Evolutionary conservation across 1,284 basidiomycete species (phyloP).

Genomic region (Nidula niveotomentosa): DNA sequence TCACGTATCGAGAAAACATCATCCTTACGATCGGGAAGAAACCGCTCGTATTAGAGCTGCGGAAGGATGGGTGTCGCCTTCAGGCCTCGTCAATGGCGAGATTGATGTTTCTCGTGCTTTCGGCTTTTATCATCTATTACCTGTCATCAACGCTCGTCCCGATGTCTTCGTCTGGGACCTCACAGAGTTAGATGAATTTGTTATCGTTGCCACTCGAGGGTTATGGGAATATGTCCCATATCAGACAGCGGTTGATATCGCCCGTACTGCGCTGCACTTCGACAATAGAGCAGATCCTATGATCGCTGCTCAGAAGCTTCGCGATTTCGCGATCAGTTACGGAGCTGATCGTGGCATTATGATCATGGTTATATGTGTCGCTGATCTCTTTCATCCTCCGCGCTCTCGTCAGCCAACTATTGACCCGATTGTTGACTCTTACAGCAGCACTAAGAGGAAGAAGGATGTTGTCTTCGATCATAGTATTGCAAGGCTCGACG

Average conservation of each 20-base stretch:
- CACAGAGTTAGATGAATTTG: conserved; percentile 90
- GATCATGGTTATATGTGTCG: conserved; percentile 96
- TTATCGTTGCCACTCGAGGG: conserved; percentile 93
- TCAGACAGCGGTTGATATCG: conserved; percentile 97
- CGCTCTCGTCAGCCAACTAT: conserved; percentile 44
- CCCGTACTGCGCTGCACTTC: conserved; percentile 83
- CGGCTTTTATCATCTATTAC: conserved; percentile 91
- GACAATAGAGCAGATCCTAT: conserved; percentile 83
- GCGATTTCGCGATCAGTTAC: conserved; percentile 97
- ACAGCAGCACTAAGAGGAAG: conserved; percentile 33
- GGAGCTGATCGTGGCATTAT: conserved; percentile 94
- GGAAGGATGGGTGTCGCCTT: conserved; percentile 97
- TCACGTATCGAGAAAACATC: conserved; percentile 81
- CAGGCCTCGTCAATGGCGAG: conserved; percentile 92
- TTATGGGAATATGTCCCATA: conserved; percentile 96
- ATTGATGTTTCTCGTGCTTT: conserved; percentile 92
- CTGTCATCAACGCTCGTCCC: conserved; percentile 90
- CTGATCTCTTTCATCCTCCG: conserved; percentile 66
- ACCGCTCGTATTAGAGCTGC: conserved; percentile 86
- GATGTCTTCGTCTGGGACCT: conserved; percentile 75
- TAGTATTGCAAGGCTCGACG: conserved; percentile 62
- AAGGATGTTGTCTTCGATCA: conserved; percentile 54
- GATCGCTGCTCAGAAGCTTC: conserved; percentile 96
- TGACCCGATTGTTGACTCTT: conserved; percentile 42
- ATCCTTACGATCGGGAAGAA: conserved; percentile 89